Conservation (phyloP, 2,329 filamentous ascomycete species). For the Alternaria panax region DNA sequence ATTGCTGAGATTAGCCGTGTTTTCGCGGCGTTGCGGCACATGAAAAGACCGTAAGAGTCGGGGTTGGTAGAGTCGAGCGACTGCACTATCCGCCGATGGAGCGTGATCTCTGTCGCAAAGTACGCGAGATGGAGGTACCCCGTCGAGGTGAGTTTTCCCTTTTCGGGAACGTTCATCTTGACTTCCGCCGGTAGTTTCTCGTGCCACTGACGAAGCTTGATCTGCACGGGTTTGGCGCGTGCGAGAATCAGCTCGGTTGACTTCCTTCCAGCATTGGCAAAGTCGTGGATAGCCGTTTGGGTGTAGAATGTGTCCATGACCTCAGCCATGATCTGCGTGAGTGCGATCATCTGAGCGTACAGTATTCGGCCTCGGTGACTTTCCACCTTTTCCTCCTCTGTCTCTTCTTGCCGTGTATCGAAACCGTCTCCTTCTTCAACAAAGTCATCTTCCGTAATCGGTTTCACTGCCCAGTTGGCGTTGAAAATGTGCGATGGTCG, state of each 20-base stretch:
- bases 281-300: slow-evolving; percentile 74
- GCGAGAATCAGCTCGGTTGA: slow-evolving; percentile 76
- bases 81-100: slow-evolving; percentile 89
- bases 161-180: slow-evolving; percentile 67
- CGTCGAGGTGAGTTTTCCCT: slow-evolving; percentile 54
- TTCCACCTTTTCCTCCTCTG: slow-evolving; percentile 67
- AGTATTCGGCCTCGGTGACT: slow-evolving; percentile 72
- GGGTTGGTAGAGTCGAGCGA: slow-evolving; percentile 67
- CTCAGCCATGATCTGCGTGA: slow-evolving; percentile 78
- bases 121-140: slow-evolving; percentile 86
- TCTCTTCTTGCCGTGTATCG: slow-evolving; percentile 54
- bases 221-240: slow-evolving; percentile 80
- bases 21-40: slow-evolving; percentile 92
- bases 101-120: slow-evolving; percentile 91
- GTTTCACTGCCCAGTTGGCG: slow-evolving; percentile 78
- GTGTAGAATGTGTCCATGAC: slow-evolving; percentile 86
- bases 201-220: slow-evolving; percentile 85
- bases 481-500: slow-evolving; percentile 78
- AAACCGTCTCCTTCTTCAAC: slow-evolving; percentile 67
- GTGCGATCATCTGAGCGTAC: slow-evolving; percentile 77
- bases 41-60: slow-evolving; percentile 86
- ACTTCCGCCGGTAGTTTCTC: slow-evolving; percentile 68
- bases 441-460: slow-evolving; percentile 72
- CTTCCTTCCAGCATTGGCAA: slow-evolving; percentile 70
- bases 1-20: slow-evolving; percentile 93